Evolutionary conservation across 2,329 filamentous ascomycete species (phyloP), one percentile per base, ranked within the genome.

Genomic region (Colletotrichum endophyticum): DNA sequence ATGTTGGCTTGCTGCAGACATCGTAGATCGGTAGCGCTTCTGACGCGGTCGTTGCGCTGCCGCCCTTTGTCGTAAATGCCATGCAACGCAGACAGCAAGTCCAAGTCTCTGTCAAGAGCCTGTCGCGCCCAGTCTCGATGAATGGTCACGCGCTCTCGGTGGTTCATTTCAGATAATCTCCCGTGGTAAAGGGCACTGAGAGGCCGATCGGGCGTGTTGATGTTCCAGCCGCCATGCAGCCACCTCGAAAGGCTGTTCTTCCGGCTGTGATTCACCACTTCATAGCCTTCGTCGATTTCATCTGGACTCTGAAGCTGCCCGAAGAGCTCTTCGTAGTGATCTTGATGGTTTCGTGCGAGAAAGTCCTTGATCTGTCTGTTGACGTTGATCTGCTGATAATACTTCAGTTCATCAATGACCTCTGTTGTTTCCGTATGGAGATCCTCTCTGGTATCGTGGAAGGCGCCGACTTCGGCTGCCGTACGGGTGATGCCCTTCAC

Each of bases 1-100:
- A 94, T 85, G 7, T 87, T 80, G 1, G 87, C 86, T 16, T 82
- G 27, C 3, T 81, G 75, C 2, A 89, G 82, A 28, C 83, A 84
- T 8, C 86, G 84, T 3, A 84, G 78, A 39, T 87, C 82, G 2
- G 86, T 79, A 5, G 87, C 84, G 1, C 79, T 78, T 12, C 76
- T 66, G 1, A 83, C 79, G 1, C 69, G 69, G 25, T 80, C 76
- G 44, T 80, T 78, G 8, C 56, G 3, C n/a, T 79, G 68, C 3
- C 64, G 68, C 5, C 56, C 25, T 5, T 28, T 19, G 7, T 62
- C 61, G 28, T 76, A 76, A 6, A 25, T 27, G 5, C 73, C 64
- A 11, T 73, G 63, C 3, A 22, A 8, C 4, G 34, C 39, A 5
- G 30, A 59, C 11, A 62, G 53, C 34, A 53, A 15, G 15, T 73